Evolutionary conservation across 192 early-diverging fungal genomes (phyloP).

Genomic region (Umbelopsis sp.): DNA sequence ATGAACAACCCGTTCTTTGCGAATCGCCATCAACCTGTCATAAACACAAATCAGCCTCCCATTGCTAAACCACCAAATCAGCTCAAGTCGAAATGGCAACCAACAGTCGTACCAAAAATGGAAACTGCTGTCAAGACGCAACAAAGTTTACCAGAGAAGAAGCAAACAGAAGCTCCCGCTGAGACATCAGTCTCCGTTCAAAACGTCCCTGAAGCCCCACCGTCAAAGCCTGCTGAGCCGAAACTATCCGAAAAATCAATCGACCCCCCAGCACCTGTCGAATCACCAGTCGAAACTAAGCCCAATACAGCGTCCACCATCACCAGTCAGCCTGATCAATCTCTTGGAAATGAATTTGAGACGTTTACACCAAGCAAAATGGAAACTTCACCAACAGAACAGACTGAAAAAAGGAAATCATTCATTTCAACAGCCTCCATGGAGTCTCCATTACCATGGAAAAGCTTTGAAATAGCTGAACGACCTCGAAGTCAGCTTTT

Average conservation of each 20-base stretch:
- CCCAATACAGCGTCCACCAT: neutral
- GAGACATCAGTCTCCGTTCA: neutral
- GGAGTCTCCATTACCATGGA: slow-evolving; percentile 3
- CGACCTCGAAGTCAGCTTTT: neutral
- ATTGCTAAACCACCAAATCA: neutral
- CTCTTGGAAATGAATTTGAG: neutral
- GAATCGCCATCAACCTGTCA: slow-evolving; percentile 10
- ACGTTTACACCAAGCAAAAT: neutral
- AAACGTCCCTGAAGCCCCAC: neutral
- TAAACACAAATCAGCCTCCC: neutral
- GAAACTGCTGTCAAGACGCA: neutral
- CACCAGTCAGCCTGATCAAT: neutral
- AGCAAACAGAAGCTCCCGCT: neutral
- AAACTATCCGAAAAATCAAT: neutral
- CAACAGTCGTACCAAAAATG: neutral
- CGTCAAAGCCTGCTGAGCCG: neutral
- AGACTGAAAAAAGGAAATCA: neutral
- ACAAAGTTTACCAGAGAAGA: neutral
- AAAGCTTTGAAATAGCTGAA: neutral
- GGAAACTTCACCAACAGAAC: neutral
- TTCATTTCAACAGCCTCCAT: neutral
- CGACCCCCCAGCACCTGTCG: neutral
- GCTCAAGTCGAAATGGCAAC: slow-evolving; percentile 7
- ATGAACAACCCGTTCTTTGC: slow-evolving; percentile 18
- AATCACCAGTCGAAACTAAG: neutral